Evolutionary conservation across 164 flowering plant genomes (phyloP).

Genomic region (Santalum album): DNA sequence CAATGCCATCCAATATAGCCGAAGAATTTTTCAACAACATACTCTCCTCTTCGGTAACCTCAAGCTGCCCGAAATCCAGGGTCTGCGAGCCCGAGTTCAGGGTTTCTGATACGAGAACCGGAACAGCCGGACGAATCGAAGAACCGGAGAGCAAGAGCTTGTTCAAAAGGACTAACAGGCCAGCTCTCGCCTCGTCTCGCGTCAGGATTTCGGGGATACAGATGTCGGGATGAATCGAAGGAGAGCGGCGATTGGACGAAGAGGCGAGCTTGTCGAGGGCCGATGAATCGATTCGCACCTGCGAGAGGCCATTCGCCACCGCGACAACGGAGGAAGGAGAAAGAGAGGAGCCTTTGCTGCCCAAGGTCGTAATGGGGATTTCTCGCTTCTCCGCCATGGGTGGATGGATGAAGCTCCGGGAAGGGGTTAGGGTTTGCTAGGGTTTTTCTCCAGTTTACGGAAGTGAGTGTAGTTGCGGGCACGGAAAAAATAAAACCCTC

Average conservation of each 20-base stretch:
- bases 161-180: constrained; percentile 43
- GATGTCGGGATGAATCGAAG: constrained; percentile 7
- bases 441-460: no score
- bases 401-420: no score
- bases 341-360: constrained; percentile 58
- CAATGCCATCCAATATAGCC: constrained; percentile 33
- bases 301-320: constrained; percentile 29
- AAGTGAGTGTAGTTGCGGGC: no score
- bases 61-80: constrained; percentile 7
- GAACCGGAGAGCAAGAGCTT: constrained; percentile 36
- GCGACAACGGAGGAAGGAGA: constrained; percentile 41
- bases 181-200: constrained; percentile 47
- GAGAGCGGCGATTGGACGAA: constrained; percentile 1
- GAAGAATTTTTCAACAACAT: constrained; percentile 25
- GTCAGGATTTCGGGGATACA: constrained; percentile 17
- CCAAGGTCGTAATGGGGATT: constrained; percentile 22
- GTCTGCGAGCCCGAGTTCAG: constrained; percentile 20
- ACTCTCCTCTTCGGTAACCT: constrained; percentile 31
- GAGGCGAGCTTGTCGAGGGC: constrained; percentile 28
- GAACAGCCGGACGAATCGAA: constrained; percentile 23
- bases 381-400: constrained; percentile 26
- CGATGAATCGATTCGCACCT: constrained; percentile 45
- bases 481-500: no score
- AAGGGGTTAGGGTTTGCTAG: no score
- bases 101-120: constrained; percentile 14